Base-by-base conservation (phyloP, 805 yeast species). In the Schizosaccharomyces japonicus region DNA sequence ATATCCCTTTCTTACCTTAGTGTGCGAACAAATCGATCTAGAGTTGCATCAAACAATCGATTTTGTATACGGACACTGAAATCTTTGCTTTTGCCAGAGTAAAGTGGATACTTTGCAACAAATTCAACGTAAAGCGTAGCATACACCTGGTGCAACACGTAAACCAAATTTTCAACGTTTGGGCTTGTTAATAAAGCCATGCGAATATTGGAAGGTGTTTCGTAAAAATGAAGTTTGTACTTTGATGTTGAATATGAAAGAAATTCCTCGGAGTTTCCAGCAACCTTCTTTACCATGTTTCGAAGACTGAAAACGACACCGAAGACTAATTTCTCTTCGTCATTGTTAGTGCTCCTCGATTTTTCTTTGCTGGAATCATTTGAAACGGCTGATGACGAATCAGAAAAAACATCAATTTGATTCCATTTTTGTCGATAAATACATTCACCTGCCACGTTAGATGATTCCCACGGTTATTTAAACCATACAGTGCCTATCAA, bases 291-390 rank as follows among this genome's bases (percentile, higher is more conserved):
- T 0, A 87, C 71, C 33, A 90, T 72, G 52, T 78, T 81, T 47
- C 84, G 70, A 51, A 87, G 62, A 10, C 95, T 83, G 58, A 75
- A 80, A 7, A 82, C 65, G 34, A 81, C 74, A 10, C 98, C 98
- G 58, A 82, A 90, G 11, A 90, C 66, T 30, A 90, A 70, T 59
- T 87, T 79, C 5, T 90, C 77, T 11, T 73, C 66, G 57, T 84
- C 83, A 45, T 77, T 78, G 40, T 39, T 48, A 27, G 40, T 19
- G 48, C 60, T 56, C 6, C 55, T 31, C 15, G 62, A 47, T 45
- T 55, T 21, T n/a, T n/a, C n/a, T n/a, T n/a, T n/a, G n/a, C n/a
- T n/a, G n/a, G n/a, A n/a, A n/a, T n/a, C 51, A 48, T 51, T 56
- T 57, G 48, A 54, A 47, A 44, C 45, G 23, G n/a, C 39, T 39